Conservation (phyloP, 148 eudicot species). For the Camellia japonica region DNA sequence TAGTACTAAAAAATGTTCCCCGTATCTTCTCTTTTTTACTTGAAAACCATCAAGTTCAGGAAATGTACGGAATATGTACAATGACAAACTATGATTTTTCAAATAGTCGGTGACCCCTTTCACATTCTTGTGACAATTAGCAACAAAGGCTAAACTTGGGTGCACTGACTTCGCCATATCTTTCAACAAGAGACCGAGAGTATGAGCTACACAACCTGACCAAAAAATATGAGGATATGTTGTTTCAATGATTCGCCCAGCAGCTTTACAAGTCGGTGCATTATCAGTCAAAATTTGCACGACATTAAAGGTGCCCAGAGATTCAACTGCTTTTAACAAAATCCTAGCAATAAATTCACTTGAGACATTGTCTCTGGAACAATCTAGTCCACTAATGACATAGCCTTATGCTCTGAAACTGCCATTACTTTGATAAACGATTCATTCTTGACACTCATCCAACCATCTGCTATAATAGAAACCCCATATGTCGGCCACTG, state of each 20-base stretch:
- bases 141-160: conserved; percentile 4
- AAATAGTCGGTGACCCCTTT: conserved; percentile 9
- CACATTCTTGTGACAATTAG: conserved; percentile 4
- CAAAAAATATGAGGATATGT: conserved; percentile 11
- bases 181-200: conserved; percentile 10
- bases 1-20: background rate
- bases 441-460: background rate
- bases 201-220: conserved; percentile 12
- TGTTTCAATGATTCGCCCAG: conserved; percentile 1
- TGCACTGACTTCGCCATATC: conserved; percentile 4
- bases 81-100: background rate
- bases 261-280: conserved; percentile 2
- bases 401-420: background rate
- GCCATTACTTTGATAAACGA: conserved; percentile 1
- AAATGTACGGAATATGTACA: background rate
- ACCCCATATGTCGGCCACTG: conserved; percentile 13
- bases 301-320: background rate
- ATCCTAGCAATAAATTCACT: background rate
- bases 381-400: background rate
- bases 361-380: background rate
- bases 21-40: background rate
- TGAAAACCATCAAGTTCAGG: background rate
- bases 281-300: conserved; percentile 7
- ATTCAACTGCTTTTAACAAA: conserved; percentile 10
- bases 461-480: background rate